Conservation (phyloP, 768 basidiomycete genomes). For the Suillus variegatus region DNA sequence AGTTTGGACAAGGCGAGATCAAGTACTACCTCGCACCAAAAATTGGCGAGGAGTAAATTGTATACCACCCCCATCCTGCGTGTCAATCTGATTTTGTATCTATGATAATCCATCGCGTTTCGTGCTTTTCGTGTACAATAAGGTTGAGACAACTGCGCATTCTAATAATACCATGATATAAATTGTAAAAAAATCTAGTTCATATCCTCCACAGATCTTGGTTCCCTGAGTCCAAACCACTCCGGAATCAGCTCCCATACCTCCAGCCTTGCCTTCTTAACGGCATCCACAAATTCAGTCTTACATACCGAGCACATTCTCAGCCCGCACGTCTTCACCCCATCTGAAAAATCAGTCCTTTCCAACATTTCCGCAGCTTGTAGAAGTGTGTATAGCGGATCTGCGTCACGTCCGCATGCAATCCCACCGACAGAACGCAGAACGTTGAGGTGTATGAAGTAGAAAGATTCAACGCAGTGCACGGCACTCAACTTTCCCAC, state of each 20-base stretch:
- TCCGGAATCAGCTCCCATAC: slow-evolving; percentile 61
- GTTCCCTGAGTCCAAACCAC: slow-evolving; percentile 58
- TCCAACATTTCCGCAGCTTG: slow-evolving; percentile 74
- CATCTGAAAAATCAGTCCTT: slow-evolving; percentile 70
- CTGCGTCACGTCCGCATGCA: slow-evolving; percentile 70
- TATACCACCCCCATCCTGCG: slow-evolving; percentile 1
- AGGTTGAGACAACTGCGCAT: neutral
- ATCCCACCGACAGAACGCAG: slow-evolving; percentile 72
- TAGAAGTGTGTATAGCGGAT: slow-evolving; percentile 66
- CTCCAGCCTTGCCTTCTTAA: slow-evolving; percentile 52
- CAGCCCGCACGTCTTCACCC: slow-evolving; percentile 52
- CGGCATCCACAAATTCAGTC: slow-evolving; percentile 44
- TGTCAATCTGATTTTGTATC: slow-evolving; percentile 1
- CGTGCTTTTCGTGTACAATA: neutral
- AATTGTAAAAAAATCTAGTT: neutral
- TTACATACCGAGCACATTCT: slow-evolving; percentile 55
- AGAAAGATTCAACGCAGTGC: slow-evolving; percentile 67
- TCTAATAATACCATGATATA: neutral
- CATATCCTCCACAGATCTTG: neutral
- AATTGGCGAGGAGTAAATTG: slow-evolving; percentile 76
- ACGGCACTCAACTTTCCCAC: slow-evolving; percentile 28
- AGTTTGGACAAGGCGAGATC: slow-evolving; percentile 86
- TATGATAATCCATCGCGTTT: slow-evolving; percentile 9
- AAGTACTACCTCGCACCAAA: slow-evolving; percentile 97
- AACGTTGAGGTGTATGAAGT: slow-evolving; percentile 74